Evolutionary conservation across 441 rosid genomes (phyloP), one percentile per base, ranked within the genome.

Genomic region (Macaranga tanarius): DNA sequence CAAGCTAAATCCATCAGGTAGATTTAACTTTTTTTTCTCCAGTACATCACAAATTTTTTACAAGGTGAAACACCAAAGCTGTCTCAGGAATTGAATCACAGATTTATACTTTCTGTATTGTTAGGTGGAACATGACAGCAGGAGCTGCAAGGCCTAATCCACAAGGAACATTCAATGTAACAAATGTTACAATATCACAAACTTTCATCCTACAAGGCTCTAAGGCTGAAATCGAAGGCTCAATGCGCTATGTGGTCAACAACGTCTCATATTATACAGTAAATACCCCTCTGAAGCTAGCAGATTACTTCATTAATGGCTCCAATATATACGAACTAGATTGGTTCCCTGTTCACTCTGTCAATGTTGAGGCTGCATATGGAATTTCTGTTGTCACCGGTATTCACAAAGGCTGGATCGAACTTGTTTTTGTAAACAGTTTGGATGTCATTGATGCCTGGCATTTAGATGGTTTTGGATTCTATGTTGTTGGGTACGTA

Each of bases 81-180:
- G 38, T 34, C 4, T 34, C 38, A 34, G 38, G 38, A 34, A 34
- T 0, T 34, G 38, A 3, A 34, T 34, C 38, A 4, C 38, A 34
- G 38, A 34, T 34, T 34, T 34, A 34, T 34, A 34, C 38, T 34
- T 34, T 34, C 38, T 34, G 6, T 7, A 34, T 68, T 62, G 57
- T 40, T 34, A 89, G 92, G 78, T 81, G 79, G 87, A 90, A 90
- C 67, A 7, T 88, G 78, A 79, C 84, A 0, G 65, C 87, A 16
- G 93, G 95, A 40, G 90, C 92, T 7, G 89, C 95, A 5, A 87
- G 97, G 86, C 85, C 92, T 8, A 86, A 92, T 56, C 90, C 91
- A 4, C 97, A 90, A 73, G 95, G 93, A 65, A 76, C 90, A 6
- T 90, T 88, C 85, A 89, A 92, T 5, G 90, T 87, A 51, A 73